Evolutionary conservation across 495 filamentous ascomycete species (phyloP), one percentile per base, ranked within the genome.

Genomic region (Staphylotrichum tortipilum): DNA sequence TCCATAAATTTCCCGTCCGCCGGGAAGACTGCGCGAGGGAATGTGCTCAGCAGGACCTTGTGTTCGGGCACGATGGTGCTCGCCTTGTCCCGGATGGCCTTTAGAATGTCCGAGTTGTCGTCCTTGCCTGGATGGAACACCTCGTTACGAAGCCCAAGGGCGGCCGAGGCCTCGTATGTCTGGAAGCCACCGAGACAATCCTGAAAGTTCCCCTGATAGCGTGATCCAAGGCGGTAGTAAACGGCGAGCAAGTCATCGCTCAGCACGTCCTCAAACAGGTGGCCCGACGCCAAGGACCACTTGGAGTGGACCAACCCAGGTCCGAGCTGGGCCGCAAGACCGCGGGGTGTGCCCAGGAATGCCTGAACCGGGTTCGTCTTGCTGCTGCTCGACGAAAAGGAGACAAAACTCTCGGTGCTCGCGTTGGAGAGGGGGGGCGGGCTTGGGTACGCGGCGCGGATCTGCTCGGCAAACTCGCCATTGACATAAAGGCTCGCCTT

Each of bases 151-250:
- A 96, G 74, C 49, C 91, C 90, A 22, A 98, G 69, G 22, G 86
- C 80, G 15, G 92, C 90, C 21, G 94, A 96, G n/a, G 94, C 89
- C 52, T 83, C 83, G 62, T 97, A 98, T 0, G 92, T 98, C 61
- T 96, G 90, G 59, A 98, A 95, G 14, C 90, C 91, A 9, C 92
- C 92, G 18, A 98, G 74, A 53, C 88, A 89, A 62, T 98, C 92
- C 63, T 98, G 92, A 57, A 91, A 95, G 61, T 96, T 97, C 2
- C 92, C 92, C 64, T 85, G 81, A 58, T 98, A 98, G 29, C 88
- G 82, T 18, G 87, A 83, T 2, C 92, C 90, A 14, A 98, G 81
- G 45, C 89, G 86, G 64, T 84, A 88, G 56, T 91, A 85, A 3
- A 97, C 92, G 21, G 91, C 82, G 19, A 97, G 76, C 47, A 96